A percentile compares a stretch with the other conserved stretches of the same genome.
phyloP scores from a whole-genome alignment of 805 yeast genomes.

The Maudiozyma barnettii region DNA sequence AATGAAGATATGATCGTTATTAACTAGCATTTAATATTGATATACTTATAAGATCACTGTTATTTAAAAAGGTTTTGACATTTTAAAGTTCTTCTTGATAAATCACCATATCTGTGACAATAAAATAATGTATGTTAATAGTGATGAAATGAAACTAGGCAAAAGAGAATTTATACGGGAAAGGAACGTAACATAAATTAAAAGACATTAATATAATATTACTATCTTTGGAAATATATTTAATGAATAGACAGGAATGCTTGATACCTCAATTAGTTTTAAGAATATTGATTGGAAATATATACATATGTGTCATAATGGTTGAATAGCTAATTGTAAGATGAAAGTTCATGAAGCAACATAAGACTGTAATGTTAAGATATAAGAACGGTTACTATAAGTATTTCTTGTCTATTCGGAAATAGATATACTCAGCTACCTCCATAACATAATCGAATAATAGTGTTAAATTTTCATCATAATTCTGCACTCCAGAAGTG shows the following conservation, averaged over 20 bases:
- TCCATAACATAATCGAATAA: no score
- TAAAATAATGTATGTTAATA: slow-evolving; percentile 11
- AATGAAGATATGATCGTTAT: neutral
- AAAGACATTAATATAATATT: neutral
- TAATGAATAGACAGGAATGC: no score
- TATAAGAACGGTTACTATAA: no score
- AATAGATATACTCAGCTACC: no score
- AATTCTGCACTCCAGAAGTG: no score
- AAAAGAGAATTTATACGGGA: neutral
- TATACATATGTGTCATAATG: neutral
- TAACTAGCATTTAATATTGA: neutral
- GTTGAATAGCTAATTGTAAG: neutral
- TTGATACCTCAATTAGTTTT: no score
- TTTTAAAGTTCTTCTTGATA: neutral
- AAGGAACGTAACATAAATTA: neutral
- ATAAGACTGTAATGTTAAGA: no score
- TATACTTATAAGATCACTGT: neutral
- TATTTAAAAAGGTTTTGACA: neutral
- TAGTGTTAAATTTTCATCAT: no score
- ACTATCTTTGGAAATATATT: no score
- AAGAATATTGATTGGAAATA: neutral
- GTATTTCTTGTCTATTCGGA: no score
- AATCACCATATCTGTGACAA: slow-evolving; percentile 8
- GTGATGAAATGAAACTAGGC: neutral
- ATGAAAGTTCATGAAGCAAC: no score